Percentiles rank a stretch among this genome's conserved stretches.
phyloP scores from a whole-genome alignment of 768 basidiomycete genomes.

The Lactarius evosmus region DNA sequence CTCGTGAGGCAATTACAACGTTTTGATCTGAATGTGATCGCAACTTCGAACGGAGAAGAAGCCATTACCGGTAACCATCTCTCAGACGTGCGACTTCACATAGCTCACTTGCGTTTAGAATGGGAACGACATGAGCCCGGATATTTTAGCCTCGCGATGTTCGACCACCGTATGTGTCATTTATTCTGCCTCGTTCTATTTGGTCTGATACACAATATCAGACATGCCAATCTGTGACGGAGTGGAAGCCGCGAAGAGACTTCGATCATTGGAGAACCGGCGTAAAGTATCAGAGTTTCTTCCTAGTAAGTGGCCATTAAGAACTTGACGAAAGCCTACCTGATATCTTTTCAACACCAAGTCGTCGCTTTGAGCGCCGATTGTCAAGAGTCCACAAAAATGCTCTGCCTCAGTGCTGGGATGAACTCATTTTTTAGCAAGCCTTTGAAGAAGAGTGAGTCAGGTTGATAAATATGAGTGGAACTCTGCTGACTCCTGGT shows the following conservation, averaged over 20 bases:
- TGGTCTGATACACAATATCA: conserved; percentile 30
- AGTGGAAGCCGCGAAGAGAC: conserved; percentile 65
- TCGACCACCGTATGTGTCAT: conserved; percentile 59
- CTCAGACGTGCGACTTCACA: neutral
- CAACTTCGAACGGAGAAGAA: conserved; percentile 66
- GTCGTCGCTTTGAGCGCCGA: conserved; percentile 74
- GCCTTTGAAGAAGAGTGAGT: conserved; percentile 56
- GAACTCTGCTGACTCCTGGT: neutral
- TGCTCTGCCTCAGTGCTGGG: conserved; percentile 71
- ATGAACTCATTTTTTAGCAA: conserved; percentile 79
- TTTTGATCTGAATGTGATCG: conserved; percentile 54
- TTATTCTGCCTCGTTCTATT: neutral
- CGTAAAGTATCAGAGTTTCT: conserved; percentile 48
- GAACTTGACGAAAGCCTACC: neutral
- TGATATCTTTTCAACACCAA: conserved; percentile 29
- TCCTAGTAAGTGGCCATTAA: conserved; percentile 47
- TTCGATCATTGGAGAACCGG: conserved; percentile 57
- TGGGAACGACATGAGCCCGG: conserved; percentile 69
- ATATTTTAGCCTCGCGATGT: conserved; percentile 65
- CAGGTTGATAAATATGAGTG: neutral
- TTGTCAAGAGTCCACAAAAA: conserved; percentile 73
- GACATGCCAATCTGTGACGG: conserved; percentile 81
- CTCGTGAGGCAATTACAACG: conserved; percentile 65
- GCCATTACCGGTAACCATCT: conserved; percentile 49
- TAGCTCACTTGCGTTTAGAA: conserved; percentile 38